A percentile compares a stretch with the other conserved stretches of the same genome.
These are phyloP conservation scores for Gnomoniopsis sp. DNA, from an alignment of 2,329 filamentous ascomycete species.

Conservation along the genomic window DNA sequence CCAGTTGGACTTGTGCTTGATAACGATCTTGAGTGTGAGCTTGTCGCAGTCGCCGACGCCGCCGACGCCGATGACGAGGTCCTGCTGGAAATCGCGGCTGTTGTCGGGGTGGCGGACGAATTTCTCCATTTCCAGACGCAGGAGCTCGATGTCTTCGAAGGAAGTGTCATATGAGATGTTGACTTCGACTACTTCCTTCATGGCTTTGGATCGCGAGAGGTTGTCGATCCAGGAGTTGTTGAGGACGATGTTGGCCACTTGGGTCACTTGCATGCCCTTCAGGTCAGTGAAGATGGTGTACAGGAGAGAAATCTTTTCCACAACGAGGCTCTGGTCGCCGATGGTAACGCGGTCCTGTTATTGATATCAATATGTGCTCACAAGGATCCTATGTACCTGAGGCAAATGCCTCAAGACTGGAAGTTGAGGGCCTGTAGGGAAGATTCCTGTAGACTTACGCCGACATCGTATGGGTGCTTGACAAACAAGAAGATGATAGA, in stretches of 20 bases:
- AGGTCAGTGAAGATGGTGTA: constrained; percentile 90
- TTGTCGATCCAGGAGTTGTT: constrained; percentile 97
- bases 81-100: constrained; percentile 82
- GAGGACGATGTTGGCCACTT: constrained; percentile 87
- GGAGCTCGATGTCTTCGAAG: constrained; percentile 83
- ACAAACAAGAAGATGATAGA: constrained; percentile 98
- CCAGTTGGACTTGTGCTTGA: constrained; percentile 92
- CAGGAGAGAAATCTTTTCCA: constrained; percentile 90
- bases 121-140: constrained; percentile 77
- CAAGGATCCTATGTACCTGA: not conserved
- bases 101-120: constrained; percentile 86
- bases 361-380: not conserved
- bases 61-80: constrained; percentile 73
- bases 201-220: constrained; percentile 82
- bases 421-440: not conserved
- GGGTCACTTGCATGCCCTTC: constrained; percentile 68
- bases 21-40: constrained; percentile 75
- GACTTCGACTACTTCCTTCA: constrained; percentile 80
- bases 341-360: constrained; percentile 77
- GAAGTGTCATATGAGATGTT: constrained; percentile 81
- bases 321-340: constrained; percentile 64
- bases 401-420: no score
- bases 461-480: constrained; percentile 96
- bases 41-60: constrained; percentile 86
- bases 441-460: constrained; percentile 30